Evolutionary conservation across 768 basidiomycete genomes (phyloP), one percentile per base, ranked within the genome.

Genomic region (Myochromella boudieri): DNA sequence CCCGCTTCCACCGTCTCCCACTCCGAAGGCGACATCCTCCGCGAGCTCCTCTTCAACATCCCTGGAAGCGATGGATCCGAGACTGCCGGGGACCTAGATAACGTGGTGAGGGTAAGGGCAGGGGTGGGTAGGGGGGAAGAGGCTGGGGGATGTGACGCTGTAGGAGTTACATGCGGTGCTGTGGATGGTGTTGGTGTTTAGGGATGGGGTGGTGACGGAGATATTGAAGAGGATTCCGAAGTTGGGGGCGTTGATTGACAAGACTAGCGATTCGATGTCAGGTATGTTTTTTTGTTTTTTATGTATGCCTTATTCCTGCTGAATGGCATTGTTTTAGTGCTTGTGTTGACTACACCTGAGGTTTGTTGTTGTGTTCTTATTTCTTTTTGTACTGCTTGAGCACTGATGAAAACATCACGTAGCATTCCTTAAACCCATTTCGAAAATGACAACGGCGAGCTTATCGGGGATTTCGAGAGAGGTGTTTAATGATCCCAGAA

Each of bases 131-230:
- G 82, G 81, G 0, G 87, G 85, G 4, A 87, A 83, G 63, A 69
- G 74, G 11, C 88, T 93, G 0, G 81, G 84, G 51, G 79, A 88
- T 14, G 90, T 97, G 91, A 82, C 69, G 42, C 92, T 93, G 3
- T 90, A 95, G 66, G 91, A 97, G 64, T 55, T 95, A 39, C 91
- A 94, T 62, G 68, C 78, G 1, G 81, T 84, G 2, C 67, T 95
- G 17, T 95, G 92, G 91, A 81, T 91, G 67, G 81, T 95, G 5
- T 64, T 97, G 61, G 82, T 74, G 21, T 95, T 95, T 68, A 75
- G n/a, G n/a, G n/a, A n/a, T 34, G 12, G 51, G 80, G 81, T 87
- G 22, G 76, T 82, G 58, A 94, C 92, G 76, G 85, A 82, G 65
- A 89, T 95, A 37, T 76, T 78, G 57, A 80, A 74, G 48, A 87